These are phyloP conservation scores for Colletotrichum tanaceti DNA, from an alignment of 2,329 filamentous ascomycete species.

Conservation along the genomic window DNA sequence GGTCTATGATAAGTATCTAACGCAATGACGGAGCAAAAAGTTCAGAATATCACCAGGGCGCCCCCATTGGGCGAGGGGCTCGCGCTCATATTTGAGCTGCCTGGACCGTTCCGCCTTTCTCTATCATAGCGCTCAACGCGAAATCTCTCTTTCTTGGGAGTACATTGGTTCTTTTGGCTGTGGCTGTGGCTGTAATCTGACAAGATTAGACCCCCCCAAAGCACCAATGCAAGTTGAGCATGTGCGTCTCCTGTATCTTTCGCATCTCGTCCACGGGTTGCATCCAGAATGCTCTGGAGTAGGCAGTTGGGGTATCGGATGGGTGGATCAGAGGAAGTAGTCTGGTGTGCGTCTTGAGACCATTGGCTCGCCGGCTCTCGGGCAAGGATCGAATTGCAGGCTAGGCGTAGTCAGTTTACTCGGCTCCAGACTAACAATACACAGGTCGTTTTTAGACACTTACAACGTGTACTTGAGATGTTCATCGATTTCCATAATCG, in stretches of 20 bases:
- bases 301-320: constrained; percentile 36
- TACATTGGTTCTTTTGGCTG: constrained; percentile 39
- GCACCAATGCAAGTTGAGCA: constrained; percentile 40
- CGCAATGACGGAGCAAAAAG: constrained; percentile 19
- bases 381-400: constrained; percentile 99
- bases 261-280: constrained; percentile 29
- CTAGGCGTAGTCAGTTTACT: constrained; percentile 61
- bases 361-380: constrained; percentile 97
- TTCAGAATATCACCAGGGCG: constrained; percentile 11
- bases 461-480: constrained; percentile 99
- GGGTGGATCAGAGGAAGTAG: constrained; percentile 86
- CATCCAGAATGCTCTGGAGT: constrained; percentile 20
- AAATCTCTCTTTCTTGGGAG: constrained; percentile 39
- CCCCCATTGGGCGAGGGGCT: not conserved
- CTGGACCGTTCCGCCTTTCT: constrained; percentile 6
- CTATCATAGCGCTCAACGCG: constrained; percentile 35
- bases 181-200: constrained; percentile 38
- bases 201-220: constrained; percentile 37
- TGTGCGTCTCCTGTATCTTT: constrained; percentile 33
- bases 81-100: constrained; percentile 14
- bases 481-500: constrained; percentile 99
- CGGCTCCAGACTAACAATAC: constrained; percentile 7
- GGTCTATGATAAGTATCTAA: constrained; percentile 41
- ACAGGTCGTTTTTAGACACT: constrained; percentile 49
- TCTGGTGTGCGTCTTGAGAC: constrained; percentile 97